Percentiles rank a stretch among this genome's conserved stretches.
These are phyloP conservation scores for Geotrichum citri-aurantii DNA, from an alignment of 1,139 yeast genomes.

Conservation along the genomic window DNA sequence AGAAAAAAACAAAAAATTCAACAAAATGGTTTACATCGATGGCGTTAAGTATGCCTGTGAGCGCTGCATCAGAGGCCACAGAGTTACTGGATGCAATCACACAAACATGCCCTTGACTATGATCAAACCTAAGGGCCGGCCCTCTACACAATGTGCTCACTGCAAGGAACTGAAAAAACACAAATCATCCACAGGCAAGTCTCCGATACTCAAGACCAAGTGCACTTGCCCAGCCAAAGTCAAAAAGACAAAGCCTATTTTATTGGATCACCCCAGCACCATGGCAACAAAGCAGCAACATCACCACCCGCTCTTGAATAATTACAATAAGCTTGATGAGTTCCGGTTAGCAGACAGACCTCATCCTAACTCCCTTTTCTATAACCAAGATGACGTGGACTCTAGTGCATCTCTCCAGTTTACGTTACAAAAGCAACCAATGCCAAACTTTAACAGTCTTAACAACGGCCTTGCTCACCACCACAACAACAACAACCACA, in stretches of 20 bases:
- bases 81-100: slow-evolving; percentile 91
- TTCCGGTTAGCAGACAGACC: neutral
- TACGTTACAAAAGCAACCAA: neutral
- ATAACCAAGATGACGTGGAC: neutral
- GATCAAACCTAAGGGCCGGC: slow-evolving; percentile 96
- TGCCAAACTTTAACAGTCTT: neutral
- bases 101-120: slow-evolving; percentile 83
- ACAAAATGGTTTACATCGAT: slow-evolving; percentile 81
- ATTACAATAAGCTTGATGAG: neutral
- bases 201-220: slow-evolving; percentile 51
- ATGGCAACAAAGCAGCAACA: slow-evolving; percentile 1
- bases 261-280: neutral
- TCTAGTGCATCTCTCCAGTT: neutral
- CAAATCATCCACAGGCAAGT: slow-evolving; percentile 63
- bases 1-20: no score
- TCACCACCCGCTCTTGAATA: neutral
- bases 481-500: neutral
- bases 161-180: slow-evolving; percentile 74
- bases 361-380: neutral
- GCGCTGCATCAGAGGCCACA: slow-evolving; percentile 90
- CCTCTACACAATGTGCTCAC: slow-evolving; percentile 84
- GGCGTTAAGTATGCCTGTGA: slow-evolving; percentile 96
- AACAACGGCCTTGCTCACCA: no score
- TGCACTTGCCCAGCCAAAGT: slow-evolving; percentile 53
- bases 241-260: slow-evolving; percentile 30